phyloP scores from a whole-genome alignment of 345 rosid genomes.

The Arabidopsis arenosa region DNA sequence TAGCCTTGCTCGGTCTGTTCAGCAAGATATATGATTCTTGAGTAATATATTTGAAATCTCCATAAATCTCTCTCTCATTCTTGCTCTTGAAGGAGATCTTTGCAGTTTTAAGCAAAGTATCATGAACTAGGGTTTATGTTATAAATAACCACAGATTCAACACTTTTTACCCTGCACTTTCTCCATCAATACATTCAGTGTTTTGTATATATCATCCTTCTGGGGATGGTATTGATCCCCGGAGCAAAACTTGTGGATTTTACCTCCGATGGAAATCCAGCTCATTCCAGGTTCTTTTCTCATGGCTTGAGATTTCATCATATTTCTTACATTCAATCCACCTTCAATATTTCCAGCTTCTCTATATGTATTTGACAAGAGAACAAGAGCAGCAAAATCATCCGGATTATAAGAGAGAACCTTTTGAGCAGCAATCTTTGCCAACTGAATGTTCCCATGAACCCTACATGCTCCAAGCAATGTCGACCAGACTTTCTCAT shows the following conservation, averaged over 20 bases:
- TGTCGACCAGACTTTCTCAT: constrained; percentile 60
- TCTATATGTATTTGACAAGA: constrained; percentile 57
- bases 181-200: constrained; percentile 43
- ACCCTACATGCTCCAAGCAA: constrained; percentile 67
- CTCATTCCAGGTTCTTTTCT: constrained; percentile 70
- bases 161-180: constrained; percentile 23
- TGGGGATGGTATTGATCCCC: constrained; percentile 51
- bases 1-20: constrained; percentile 16
- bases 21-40: constrained; percentile 37
- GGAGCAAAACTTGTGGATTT: constrained; percentile 48
- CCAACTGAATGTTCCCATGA: constrained; percentile 59
- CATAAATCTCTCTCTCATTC: background rate
- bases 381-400: constrained; percentile 57
- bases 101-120: background rate
- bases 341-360: constrained; percentile 55
- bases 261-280: constrained; percentile 53
- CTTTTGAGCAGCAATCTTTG: constrained; percentile 57
- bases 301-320: constrained; percentile 50
- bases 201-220: constrained; percentile 46
- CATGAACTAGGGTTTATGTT: constrained; percentile 14
- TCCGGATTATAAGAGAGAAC: constrained; percentile 48
- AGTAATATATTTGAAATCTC: constrained; percentile 24
- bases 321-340: constrained; percentile 47
- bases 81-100: constrained; percentile 2
- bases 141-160: background rate